These are phyloP conservation scores for Ambispora gerdemannii DNA, from an alignment of 192 early-diverging fungal genomes.

Conservation along the genomic window DNA sequence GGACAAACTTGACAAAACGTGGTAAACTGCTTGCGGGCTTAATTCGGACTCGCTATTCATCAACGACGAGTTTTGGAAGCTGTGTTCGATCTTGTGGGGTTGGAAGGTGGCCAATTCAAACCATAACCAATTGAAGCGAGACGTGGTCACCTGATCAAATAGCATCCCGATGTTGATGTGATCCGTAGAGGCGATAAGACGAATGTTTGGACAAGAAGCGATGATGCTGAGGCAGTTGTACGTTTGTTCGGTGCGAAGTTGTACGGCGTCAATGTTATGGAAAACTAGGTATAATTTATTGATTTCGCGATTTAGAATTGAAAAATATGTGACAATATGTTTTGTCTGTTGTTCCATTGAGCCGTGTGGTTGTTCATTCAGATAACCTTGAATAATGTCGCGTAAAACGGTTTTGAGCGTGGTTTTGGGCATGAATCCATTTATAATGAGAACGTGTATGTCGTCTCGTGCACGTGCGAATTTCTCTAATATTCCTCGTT, in stretches of 20 bases:
- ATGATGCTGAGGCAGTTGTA: conserved; percentile 69
- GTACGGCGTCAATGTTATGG: conserved; percentile 85
- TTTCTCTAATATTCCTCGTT: conserved; percentile 70
- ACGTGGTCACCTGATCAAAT: conserved; percentile 74
- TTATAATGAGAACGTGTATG: conserved; percentile 68
- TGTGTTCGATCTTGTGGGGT: conserved; percentile 77
- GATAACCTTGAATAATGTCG: conserved; percentile 38
- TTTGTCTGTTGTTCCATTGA: conserved; percentile 64
- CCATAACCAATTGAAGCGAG: conserved; percentile 82
- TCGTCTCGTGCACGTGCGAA: conserved; percentile 61
- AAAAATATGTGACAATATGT: conserved; percentile 65
- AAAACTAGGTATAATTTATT: conserved; percentile 70
- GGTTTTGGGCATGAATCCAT: conserved; percentile 81
- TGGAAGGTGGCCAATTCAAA: conserved; percentile 89
- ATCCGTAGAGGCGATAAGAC: conserved; percentile 82
- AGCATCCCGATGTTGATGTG: conserved; percentile 87
- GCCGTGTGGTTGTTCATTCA: conserved; percentile 42
- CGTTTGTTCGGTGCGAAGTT: conserved; percentile 63
- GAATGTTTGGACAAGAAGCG: conserved; percentile 63
- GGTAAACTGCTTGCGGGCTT: conserved; percentile 66
- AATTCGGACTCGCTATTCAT: conserved; percentile 52
- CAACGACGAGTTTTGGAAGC: conserved; percentile 73
- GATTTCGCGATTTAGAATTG: conserved; percentile 41
- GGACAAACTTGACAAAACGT: conserved; percentile 81
- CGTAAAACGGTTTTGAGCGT: conserved; percentile 70